Base-by-base conservation (phyloP, 1,284 basidiomycete species). In the Austroboletus novae-zelandiae region DNA sequence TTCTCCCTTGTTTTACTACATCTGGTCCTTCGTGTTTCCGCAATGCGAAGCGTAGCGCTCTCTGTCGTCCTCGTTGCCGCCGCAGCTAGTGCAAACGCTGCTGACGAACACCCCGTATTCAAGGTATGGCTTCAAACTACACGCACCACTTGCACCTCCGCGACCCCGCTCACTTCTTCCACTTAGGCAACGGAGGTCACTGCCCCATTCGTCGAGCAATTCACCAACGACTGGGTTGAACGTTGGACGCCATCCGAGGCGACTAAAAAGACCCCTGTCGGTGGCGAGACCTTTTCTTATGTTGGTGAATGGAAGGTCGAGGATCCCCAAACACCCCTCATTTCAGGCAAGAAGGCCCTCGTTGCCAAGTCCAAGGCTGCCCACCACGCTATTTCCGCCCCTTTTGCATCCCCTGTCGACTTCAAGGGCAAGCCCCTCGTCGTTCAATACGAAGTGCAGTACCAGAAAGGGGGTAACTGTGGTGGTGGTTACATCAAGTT, bases 401-500 rank as follows among this genome's bases (percentile, higher is more conserved):
- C 93, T 34, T 95, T 99, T 72, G 62, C 76, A 29, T 69, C 81
- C 58, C 78, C 89, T 48, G 78, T 98, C 62, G 86, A 90, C 76
- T 91, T 95, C 73, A 84, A 83, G 66, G 77, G 84, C 57, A 83
- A 97, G 75, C 91, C 96, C 39, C 79, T 99, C 45, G 94, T 99
- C 57, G 88, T 99, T 17, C 95, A 98, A 71, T 99, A 99, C 70
- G 97, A 99, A 73, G 94, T 96, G 75, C 98, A 99, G 78, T 93
- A 98, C 71, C 96, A 99, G 78, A 96, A 98, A 74, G 96, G 96
- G 52, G 92, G 98, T 53, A 95, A 96, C 74, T 99, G 97, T 64
- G 97, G 97, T 73, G 97, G 97, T 75, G 97, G 97, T 37, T 99
- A 99, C 76, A 75, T 99, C 75, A 99, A 99, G 77, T 86, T 99